Conservation (phyloP, 257 asterid species). For the Orobanche coerulescens region DNA sequence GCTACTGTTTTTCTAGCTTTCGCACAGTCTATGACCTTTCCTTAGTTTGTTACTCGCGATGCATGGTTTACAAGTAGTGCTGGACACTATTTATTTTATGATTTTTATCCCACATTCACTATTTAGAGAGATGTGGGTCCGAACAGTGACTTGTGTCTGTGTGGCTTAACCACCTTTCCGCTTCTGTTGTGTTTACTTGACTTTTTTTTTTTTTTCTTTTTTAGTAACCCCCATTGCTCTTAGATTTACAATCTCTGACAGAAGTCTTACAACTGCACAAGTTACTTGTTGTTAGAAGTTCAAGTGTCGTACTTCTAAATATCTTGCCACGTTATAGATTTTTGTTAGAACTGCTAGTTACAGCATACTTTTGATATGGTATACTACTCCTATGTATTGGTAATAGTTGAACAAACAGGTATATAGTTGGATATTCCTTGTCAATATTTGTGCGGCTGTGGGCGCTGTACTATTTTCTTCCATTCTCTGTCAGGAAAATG, state of each 20-base stretch:
- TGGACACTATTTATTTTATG: no score
- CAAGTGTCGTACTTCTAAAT: slow-evolving; percentile 2
- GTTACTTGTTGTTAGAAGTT: slow-evolving; percentile 7
- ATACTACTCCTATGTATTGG: not conserved
- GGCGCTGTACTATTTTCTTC: not conserved
- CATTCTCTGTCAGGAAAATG: slow-evolving; percentile 3
- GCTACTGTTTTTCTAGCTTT: not conserved
- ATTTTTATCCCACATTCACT: no score
- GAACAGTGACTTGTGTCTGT: no score
- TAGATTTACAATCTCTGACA: not conserved
- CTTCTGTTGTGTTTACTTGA: no score
- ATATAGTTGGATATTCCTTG: not conserved
- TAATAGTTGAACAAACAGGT: not conserved
- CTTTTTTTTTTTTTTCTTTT: not conserved
- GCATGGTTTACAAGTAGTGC: no score
- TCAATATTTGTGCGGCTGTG: not conserved
- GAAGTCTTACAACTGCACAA: not conserved
- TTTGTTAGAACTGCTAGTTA: not conserved
- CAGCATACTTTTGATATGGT: not conserved
- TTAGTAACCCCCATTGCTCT: not conserved
- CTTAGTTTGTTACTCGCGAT: not conserved
- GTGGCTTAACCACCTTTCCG: no score
- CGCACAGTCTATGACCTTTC: not conserved
- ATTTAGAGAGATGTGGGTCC: not conserved
- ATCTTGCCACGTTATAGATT: not conserved